A percentile compares a stretch with the other conserved stretches of the same genome.
These are phyloP conservation scores for Aspergillus brasiliensis DNA, from an alignment of 2,329 filamentous ascomycete species.

Conservation along the genomic window DNA sequence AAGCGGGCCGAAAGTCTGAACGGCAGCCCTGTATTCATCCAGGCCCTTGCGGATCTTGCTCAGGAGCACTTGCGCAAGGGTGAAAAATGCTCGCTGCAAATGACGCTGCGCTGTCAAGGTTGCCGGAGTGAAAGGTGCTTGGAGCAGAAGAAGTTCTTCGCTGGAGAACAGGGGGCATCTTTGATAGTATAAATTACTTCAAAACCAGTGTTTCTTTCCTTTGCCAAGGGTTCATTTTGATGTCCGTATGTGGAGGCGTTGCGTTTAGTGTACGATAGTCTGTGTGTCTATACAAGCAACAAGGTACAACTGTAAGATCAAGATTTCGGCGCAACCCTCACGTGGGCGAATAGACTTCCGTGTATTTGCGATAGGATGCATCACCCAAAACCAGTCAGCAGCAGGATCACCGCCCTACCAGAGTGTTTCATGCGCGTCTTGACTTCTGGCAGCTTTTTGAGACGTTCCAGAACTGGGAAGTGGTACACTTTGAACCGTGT, in stretches of 20 bases:
- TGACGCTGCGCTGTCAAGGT: conserved; percentile 88
- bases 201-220: neutral
- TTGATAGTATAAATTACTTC: conserved; percentile 34
- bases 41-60: conserved; percentile 84
- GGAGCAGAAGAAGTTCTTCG: conserved; percentile 70
- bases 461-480: no score
- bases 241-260: neutral
- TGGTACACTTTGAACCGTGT: no score
- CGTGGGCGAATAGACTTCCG: neutral
- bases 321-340: neutral
- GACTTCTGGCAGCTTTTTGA: no score
- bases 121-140: conserved; percentile 87
- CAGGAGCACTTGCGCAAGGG: conserved; percentile 74
- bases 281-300: neutral
- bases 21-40: conserved; percentile 85
- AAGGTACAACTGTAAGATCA: neutral
- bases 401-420: no score
- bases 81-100: conserved; percentile 74
- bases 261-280: neutral
- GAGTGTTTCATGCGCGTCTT: no score
- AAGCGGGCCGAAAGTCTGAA: conserved; percentile 93
- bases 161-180: conserved; percentile 39
- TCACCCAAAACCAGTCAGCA: neutral
- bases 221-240: neutral
- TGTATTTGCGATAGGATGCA: neutral